Percentiles rank a stretch among this genome's conserved stretches.
phyloP scores from a whole-genome alignment of 176 grass and related monocot species.

The Alopecurus myosuroides region DNA sequence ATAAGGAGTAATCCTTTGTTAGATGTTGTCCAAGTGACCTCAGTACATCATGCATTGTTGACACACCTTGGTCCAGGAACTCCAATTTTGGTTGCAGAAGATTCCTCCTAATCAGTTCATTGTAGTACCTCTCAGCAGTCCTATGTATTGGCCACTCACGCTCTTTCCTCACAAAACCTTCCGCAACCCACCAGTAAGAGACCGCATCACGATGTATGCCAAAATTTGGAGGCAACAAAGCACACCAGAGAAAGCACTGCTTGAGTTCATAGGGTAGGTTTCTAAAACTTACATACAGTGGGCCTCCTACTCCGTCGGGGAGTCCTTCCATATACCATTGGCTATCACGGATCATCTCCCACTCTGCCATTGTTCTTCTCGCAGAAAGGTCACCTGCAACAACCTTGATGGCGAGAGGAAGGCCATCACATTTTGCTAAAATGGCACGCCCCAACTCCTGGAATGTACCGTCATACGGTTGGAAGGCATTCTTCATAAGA shows the following conservation, averaged over 20 bases:
- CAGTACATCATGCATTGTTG: slow-evolving; percentile 31
- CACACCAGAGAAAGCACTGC: slow-evolving; percentile 41
- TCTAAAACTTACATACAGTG: slow-evolving; percentile 47
- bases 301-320: neutral
- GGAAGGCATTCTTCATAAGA: neutral
- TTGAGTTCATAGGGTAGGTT: slow-evolving; percentile 37
- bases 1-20: neutral
- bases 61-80: neutral
- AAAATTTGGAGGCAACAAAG: slow-evolving; percentile 27
- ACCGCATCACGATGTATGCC: neutral
- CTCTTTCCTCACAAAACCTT: slow-evolving; percentile 39
- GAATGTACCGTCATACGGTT: neutral
- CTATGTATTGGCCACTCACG: neutral
- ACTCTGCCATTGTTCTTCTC: neutral
- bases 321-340: slow-evolving; percentile 25
- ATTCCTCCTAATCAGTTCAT: slow-evolving; percentile 29
- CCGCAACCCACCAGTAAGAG: slow-evolving; percentile 22
- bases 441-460: slow-evolving; percentile 18
- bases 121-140: slow-evolving; percentile 28
- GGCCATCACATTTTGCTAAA: slow-evolving; percentile 31
- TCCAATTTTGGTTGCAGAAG: slow-evolving; percentile 12
- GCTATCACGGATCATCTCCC: slow-evolving; percentile 7
- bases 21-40: slow-evolving; percentile 26
- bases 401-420: slow-evolving; percentile 38
- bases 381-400: slow-evolving; percentile 17